Evolutionary conservation across 129 eudicot species (phyloP).

Genomic region (Mikania micrantha): DNA sequence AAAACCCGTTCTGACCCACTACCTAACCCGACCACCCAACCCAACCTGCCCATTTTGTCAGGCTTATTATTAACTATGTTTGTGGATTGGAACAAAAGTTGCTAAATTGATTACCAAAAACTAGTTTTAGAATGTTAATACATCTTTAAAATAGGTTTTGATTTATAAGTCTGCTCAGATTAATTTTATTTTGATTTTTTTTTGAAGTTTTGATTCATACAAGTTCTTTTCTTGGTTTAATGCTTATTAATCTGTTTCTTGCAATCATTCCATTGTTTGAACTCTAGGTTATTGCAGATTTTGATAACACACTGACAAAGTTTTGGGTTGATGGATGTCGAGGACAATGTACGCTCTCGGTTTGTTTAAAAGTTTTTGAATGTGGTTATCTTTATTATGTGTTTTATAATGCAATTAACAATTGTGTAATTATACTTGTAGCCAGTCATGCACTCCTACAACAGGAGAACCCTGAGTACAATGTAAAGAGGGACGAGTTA

Average conservation of each 20-base stretch:
- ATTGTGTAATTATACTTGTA: slow-evolving; percentile 33
- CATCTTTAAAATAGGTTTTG: neutral
- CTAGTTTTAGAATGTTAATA: neutral
- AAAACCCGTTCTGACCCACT: no score
- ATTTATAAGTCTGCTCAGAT: neutral
- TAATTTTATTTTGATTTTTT: neutral
- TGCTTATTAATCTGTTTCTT: neutral
- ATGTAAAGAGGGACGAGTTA: slow-evolving; percentile 70
- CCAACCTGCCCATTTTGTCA: no score
- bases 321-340: slow-evolving; percentile 67
- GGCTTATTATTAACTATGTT: no score
- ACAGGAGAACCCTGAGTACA: slow-evolving; percentile 68
- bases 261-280: neutral
- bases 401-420: neutral
- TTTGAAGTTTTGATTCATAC: neutral
- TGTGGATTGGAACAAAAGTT: neutral
- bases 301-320: slow-evolving; percentile 79
- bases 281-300: slow-evolving; percentile 82
- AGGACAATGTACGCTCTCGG: slow-evolving; percentile 63
- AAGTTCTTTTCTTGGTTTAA: neutral
- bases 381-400: neutral
- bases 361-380: neutral
- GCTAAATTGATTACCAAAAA: neutral
- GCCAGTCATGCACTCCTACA: slow-evolving; percentile 82
- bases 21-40: no score